phyloP scores from a whole-genome alignment of 352 stramenopile species.

The Globisporangium spinosum region DNA sequence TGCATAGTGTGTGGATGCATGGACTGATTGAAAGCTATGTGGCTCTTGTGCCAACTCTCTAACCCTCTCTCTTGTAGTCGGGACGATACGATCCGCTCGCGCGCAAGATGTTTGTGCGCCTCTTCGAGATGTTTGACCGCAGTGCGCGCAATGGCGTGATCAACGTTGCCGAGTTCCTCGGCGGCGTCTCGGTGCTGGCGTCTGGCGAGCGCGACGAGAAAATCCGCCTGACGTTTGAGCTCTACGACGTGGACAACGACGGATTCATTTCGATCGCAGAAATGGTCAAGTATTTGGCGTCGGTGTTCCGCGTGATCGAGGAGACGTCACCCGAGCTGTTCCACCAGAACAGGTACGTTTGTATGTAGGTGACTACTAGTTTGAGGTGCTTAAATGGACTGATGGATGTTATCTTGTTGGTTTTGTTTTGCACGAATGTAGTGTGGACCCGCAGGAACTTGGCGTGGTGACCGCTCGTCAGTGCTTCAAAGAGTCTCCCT shows the following conservation, averaged over 20 bases:
- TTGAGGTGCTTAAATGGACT: not conserved
- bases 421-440: slow-evolving; percentile 16
- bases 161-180: slow-evolving; percentile 79
- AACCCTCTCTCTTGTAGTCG: slow-evolving; percentile 18
- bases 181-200: slow-evolving; percentile 78
- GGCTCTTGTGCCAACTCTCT: not conserved
- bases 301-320: slow-evolving; percentile 79
- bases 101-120: slow-evolving; percentile 63
- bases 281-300: slow-evolving; percentile 87
- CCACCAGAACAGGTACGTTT: slow-evolving; percentile 55
- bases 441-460: slow-evolving; percentile 60
- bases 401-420: not conserved
- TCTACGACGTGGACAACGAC: slow-evolving; percentile 84
- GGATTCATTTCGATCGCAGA: slow-evolving; percentile 80
- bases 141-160: slow-evolving; percentile 45
- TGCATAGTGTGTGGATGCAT: not conserved
- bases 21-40: not conserved
- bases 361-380: not conserved
- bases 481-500: slow-evolving; percentile 68
- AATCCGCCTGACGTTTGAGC: slow-evolving; percentile 78
- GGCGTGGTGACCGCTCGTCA: slow-evolving; percentile 63
- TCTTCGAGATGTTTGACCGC: slow-evolving; percentile 81
- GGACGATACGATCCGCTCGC: slow-evolving; percentile 71
- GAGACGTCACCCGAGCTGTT: slow-evolving; percentile 69
- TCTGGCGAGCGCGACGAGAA: slow-evolving; percentile 82